Evolutionary conservation across 768 basidiomycete species (phyloP), one percentile per base, ranked within the genome.

Genomic region (Lactarius evosmus): DNA sequence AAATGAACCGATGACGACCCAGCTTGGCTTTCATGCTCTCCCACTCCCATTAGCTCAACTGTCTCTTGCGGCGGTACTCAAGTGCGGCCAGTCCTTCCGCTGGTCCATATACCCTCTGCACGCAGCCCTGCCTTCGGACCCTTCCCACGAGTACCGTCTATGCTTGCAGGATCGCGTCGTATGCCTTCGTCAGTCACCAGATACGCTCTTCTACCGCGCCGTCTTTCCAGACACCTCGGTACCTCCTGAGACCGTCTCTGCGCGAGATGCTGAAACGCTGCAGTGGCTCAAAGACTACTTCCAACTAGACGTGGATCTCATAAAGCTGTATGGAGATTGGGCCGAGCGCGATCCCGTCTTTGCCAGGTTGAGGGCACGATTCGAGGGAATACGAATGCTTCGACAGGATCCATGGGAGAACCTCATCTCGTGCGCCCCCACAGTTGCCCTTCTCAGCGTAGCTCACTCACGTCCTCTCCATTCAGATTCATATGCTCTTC

Each of bases 391-490:
- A 51, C 77, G 95, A 59, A 87, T 98, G 63, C 74, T 98, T 44
- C 81, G 91, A 70, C 95, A 98, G 75, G 94, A 96, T 72, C 93
- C 93, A 68, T 98, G 93, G 88, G 96, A 98, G 76, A 95, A 91
- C 70, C 82, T 98, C 32, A 77, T 98, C 50, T 94, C 93, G 95
- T 97, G 74, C 70, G 91, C 85, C 8, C 14, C 30, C 19, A 22
- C 33, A 64, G 41, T 64, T 14, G 30, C 56, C 11, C 29, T 56
- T 9, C 27, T 30, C 16, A 9, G 1, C 25, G 22, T 16, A 22
- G 41, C 49, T 59, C 40, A 33, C 50, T 51, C 30, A 44, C 38
- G 7, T 44, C 59, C 11, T 44, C 8, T 33, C 7, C 29, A 0
- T 50, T 6, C 58, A 96, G 95, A 9, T 99, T 98, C 77, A 97